Conservation (phyloP, 495 filamentous ascomycete species). For the Penicillium diatomitis region DNA sequence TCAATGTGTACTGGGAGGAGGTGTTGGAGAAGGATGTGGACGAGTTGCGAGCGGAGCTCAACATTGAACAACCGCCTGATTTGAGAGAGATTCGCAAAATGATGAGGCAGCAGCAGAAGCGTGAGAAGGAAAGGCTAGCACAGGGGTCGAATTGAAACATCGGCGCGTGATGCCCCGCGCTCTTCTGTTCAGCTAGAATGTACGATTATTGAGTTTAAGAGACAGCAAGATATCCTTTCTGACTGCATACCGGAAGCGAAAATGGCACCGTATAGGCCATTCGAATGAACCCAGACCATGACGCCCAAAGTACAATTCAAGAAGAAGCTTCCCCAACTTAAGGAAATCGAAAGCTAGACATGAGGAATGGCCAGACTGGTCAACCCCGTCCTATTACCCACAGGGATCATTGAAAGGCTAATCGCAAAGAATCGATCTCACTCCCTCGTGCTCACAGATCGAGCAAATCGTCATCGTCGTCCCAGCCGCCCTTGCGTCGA, state of each 20-base stretch:
- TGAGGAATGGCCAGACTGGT: background rate
- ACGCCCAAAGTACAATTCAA: slow-evolving; percentile 10
- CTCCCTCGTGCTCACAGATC: slow-evolving; percentile 37
- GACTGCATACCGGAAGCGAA: background rate
- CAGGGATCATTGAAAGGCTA: background rate
- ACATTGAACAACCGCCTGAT: slow-evolving; percentile 85
- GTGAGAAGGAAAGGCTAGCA: slow-evolving; percentile 45
- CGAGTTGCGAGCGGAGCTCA: slow-evolving; percentile 60
- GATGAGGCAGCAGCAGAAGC: slow-evolving; percentile 59
- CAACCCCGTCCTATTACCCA: background rate
- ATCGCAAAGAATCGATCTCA: background rate
- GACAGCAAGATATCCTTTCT: slow-evolving; percentile 3
- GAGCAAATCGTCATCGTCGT: slow-evolving; percentile 79
- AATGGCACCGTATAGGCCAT: background rate
- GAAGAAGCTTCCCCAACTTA: background rate
- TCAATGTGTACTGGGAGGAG: slow-evolving; percentile 99
- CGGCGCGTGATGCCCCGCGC: too few relatives aligned
- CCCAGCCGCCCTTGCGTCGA: slow-evolving; percentile 74
- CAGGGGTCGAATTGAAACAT: slow-evolving; percentile 11
- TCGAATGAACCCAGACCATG: slow-evolving; percentile 1
- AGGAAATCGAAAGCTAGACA: background rate
- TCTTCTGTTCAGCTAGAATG: background rate
- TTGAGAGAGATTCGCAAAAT: slow-evolving; percentile 67
- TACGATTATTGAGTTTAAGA: slow-evolving; percentile 8
- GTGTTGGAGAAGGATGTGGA: slow-evolving; percentile 77